These are phyloP conservation scores for Monsonia emarginata DNA, from an alignment of 441 rosid genomes.

Conservation along the genomic window DNA sequence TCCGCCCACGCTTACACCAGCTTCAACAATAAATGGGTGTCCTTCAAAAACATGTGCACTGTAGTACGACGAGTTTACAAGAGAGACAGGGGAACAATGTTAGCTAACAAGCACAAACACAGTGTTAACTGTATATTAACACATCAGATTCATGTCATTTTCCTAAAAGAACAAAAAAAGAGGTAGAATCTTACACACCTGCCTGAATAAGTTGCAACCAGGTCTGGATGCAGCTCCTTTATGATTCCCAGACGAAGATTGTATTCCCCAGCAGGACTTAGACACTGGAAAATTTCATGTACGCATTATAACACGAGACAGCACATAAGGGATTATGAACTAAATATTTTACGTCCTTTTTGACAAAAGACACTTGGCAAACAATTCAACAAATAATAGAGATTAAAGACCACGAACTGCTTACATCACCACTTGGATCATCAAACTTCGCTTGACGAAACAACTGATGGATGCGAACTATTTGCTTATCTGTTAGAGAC, in stretches of 20 bases:
- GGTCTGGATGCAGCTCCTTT: slow-evolving; percentile 95
- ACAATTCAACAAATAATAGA: not conserved
- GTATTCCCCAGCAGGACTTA: slow-evolving; percentile 99
- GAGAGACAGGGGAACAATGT: slow-evolving; percentile 13
- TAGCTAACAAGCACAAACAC: not conserved
- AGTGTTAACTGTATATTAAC: not conserved
- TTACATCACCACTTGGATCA: slow-evolving; percentile 92
- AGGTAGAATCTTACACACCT: slow-evolving; percentile 44
- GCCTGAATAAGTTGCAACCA: slow-evolving; percentile 95
- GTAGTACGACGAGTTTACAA: slow-evolving; percentile 22
- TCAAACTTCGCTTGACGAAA: slow-evolving; percentile 98
- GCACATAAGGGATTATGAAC: not conserved
- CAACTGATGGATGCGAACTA: slow-evolving; percentile 92
- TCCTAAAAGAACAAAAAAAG: not conserved
- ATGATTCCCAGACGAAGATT: slow-evolving; percentile 96
- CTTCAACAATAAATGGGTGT: slow-evolving; percentile 95
- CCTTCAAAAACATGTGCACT: slow-evolving; percentile 99
- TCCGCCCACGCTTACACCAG: slow-evolving; percentile 95
- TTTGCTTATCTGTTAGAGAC: slow-evolving; percentile 75
- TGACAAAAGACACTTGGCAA: not conserved
- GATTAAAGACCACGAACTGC: slow-evolving; percentile 23
- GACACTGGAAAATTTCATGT: slow-evolving; percentile 46
- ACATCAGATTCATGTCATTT: not conserved
- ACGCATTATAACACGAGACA: not conserved
- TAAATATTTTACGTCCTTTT: not conserved